Evolutionary conservation across 2,329 filamentous ascomycete genomes (phyloP).

Genomic region (Beauveria sp.): DNA sequence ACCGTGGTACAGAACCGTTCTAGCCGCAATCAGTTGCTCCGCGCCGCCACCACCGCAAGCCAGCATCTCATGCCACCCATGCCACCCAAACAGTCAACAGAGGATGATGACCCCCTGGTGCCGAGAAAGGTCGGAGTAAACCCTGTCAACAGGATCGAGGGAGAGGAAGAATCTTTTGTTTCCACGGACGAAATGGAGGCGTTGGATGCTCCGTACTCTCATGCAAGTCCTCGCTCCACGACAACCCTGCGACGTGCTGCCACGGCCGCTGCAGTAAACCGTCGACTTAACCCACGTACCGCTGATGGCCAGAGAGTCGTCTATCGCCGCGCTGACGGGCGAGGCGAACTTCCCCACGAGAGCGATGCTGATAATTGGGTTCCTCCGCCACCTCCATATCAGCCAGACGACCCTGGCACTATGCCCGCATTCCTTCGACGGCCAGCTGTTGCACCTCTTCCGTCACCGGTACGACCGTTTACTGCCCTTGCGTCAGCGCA

Average conservation of each 20-base stretch:
- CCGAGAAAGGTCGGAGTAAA: constrained; percentile 38
- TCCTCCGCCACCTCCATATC: constrained; percentile 75
- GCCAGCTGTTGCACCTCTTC: constrained; percentile 31
- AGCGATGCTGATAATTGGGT: constrained; percentile 87
- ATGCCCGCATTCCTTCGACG: constrained; percentile 49
- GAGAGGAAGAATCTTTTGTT: constrained; percentile 30
- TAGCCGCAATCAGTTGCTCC: constrained; percentile 38
- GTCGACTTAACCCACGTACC: constrained; percentile 55
- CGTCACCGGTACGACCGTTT: constrained; percentile 19
- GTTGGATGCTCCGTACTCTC: constrained; percentile 64
- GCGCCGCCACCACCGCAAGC: constrained; percentile 38
- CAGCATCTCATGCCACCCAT: constrained; percentile 22
- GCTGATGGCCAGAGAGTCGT: constrained; percentile 46
- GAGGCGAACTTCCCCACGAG: constrained; percentile 70
- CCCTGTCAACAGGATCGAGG: constrained; percentile 17
- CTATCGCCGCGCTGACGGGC: constrained; percentile 62
- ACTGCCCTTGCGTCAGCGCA: background rate
- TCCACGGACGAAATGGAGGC: constrained; percentile 52
- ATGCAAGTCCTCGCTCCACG: constrained; percentile 62
- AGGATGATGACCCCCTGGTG: constrained; percentile 44
- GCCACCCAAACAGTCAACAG: constrained; percentile 20
- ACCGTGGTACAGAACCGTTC: constrained; percentile 59
- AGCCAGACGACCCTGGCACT: constrained; percentile 53
- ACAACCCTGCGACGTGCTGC: constrained; percentile 65
- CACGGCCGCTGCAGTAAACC: constrained; percentile 67